A percentile compares a stretch with the other conserved stretches of the same genome.
These are phyloP conservation scores for Afroboletus lepidellus DNA, from an alignment of 1,284 basidiomycete genomes.

Conservation along the genomic window DNA sequence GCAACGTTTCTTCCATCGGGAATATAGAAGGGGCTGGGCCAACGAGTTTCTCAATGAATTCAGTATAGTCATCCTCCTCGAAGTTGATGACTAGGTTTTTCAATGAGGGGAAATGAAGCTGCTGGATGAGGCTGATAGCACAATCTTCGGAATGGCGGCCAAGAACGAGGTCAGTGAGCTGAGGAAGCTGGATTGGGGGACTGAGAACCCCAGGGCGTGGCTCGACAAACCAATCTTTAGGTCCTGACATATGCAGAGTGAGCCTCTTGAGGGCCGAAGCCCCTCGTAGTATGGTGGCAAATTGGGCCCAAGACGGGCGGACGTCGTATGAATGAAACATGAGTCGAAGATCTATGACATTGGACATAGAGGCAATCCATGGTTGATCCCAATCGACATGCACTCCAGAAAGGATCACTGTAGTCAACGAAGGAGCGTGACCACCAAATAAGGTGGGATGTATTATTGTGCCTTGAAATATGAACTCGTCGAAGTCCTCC, in stretches of 20 bases:
- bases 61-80: conserved; percentile 39
- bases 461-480: conserved; percentile 35
- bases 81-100: conserved; percentile 50
- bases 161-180: conserved; percentile 48
- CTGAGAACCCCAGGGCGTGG: conserved; percentile 25
- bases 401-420: conserved; percentile 48
- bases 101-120: conserved; percentile 49
- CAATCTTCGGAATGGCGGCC: conserved; percentile 46
- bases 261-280: conserved; percentile 50
- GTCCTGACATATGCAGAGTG: conserved; percentile 50
- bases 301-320: conserved; percentile 48
- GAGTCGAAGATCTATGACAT: conserved; percentile 50
- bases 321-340: conserved; percentile 45
- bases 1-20: conserved; percentile 37
- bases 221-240: conserved; percentile 34
- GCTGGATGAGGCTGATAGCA: conserved; percentile 44
- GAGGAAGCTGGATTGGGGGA: conserved; percentile 43
- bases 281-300: conserved; percentile 44
- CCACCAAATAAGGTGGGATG: conserved; percentile 52
- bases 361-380: conserved; percentile 37
- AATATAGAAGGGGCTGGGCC: conserved; percentile 15
- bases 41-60: conserved; percentile 44
- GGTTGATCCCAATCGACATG: conserved; percentile 58
- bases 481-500: conserved; percentile 33
- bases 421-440: conserved; percentile 43